phyloP scores from a whole-genome alignment of 2,329 filamentous ascomycete genomes.

The Neofusicoccum kwambonambiense region DNA sequence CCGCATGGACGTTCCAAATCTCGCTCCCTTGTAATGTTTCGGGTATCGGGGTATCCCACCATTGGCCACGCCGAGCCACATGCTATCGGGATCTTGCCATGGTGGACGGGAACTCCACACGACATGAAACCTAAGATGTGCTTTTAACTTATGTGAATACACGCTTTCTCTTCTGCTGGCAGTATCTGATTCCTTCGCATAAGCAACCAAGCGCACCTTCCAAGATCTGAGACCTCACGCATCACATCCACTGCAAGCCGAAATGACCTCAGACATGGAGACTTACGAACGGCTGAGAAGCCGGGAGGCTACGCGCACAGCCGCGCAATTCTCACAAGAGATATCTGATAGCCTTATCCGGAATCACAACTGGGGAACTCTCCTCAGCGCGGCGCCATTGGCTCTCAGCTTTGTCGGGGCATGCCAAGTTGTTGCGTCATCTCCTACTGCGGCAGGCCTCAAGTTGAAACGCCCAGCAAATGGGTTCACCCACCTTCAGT shows the following conservation, averaged over 20 bases:
- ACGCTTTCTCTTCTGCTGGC: not conserved
- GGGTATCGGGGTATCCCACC: not conserved
- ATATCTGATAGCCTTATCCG: conserved; percentile 11
- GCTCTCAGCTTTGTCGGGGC: conserved; percentile 9
- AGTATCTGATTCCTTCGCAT: not conserved
- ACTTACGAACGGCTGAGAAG: conserved; percentile 6
- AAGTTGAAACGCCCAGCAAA: not conserved
- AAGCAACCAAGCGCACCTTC: not conserved
- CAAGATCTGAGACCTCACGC: not conserved
- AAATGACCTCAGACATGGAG: not conserved
- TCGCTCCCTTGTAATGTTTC: not conserved
- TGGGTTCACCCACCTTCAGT: conserved; percentile 14
- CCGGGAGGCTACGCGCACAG: conserved; percentile 25
- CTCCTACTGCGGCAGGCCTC: not conserved
- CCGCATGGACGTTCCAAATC: conserved; percentile 7
- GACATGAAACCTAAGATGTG: not conserved
- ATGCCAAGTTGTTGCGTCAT: conserved; percentile 14
- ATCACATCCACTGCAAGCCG: not conserved
- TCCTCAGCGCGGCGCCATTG: conserved; percentile 10
- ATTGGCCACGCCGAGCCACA: not conserved
- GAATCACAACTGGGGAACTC: conserved; percentile 6
- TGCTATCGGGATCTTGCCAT: not conserved
- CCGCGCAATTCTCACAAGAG: not conserved
- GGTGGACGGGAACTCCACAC: not conserved
- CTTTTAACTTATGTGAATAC: not conserved